These are phyloP conservation scores for Trichoderma virens DNA, from an alignment of 495 filamentous ascomycete species.

Conservation along the genomic window DNA sequence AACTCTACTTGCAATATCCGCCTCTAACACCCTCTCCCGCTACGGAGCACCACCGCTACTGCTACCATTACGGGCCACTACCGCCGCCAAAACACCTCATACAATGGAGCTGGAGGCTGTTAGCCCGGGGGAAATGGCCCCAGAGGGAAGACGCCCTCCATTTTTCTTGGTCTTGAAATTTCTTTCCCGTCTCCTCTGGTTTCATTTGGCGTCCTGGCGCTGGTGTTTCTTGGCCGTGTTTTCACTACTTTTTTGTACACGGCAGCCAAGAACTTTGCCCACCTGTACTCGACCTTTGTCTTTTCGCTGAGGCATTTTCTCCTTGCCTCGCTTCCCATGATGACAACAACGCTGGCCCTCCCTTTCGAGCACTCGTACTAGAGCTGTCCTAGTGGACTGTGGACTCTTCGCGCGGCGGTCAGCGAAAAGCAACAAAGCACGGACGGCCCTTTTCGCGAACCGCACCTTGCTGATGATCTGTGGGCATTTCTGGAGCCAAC, in stretches of 20 bases:
- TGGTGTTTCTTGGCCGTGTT: background rate
- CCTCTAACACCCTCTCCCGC: background rate
- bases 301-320: constrained; percentile 1
- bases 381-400: background rate
- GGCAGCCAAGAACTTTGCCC: background rate
- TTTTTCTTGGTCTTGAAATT: too few relatives aligned
- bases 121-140: background rate
- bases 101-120: background rate
- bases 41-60: background rate
- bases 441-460: background rate
- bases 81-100: too few relatives aligned
- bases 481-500: background rate
- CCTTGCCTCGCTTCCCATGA: background rate
- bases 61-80: too few relatives aligned
- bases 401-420: background rate
- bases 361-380: background rate
- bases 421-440: background rate
- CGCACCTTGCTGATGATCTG: background rate
- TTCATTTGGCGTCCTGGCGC: background rate
- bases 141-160: background rate
- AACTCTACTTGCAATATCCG: constrained; percentile 9
- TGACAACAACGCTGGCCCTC: background rate
- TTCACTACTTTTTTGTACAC: background rate
- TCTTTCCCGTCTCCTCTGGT: too few relatives aligned
- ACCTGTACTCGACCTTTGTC: background rate